Evolutionary conservation across 2,329 filamentous ascomycete species (phyloP).

Genomic region (Sclerotinia borealis): DNA sequence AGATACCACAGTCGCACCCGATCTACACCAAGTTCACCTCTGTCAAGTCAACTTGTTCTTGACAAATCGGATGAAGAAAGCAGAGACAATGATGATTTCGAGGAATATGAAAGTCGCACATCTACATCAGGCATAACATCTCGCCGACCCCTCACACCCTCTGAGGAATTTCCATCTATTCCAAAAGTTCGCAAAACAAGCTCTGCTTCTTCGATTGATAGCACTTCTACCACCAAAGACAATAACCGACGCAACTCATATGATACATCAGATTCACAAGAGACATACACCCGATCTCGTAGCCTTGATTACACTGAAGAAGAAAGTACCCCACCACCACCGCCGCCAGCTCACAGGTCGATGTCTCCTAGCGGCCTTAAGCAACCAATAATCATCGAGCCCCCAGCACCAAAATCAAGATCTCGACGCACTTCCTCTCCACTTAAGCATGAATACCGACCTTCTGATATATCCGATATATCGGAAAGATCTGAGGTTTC

Average conservation of each 20-base stretch:
- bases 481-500: slow-evolving; percentile 36
- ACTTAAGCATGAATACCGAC: slow-evolving; percentile 93
- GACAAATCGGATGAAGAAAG: slow-evolving; percentile 10
- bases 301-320: slow-evolving; percentile 8
- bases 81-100: neutral
- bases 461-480: slow-evolving; percentile 58
- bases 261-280: neutral
- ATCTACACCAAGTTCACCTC: slow-evolving; percentile 11
- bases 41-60: slow-evolving; percentile 9
- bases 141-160: slow-evolving; percentile 7
- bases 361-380: slow-evolving; percentile 41
- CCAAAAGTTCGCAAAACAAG: slow-evolving; percentile 12
- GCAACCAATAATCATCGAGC: slow-evolving; percentile 25
- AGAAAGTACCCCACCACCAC: slow-evolving; percentile 28
- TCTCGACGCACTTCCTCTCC: slow-evolving; percentile 82
- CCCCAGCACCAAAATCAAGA: slow-evolving; percentile 21
- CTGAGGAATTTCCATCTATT: slow-evolving; percentile 9
- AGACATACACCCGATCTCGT: neutral
- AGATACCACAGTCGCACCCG: slow-evolving; percentile 9
- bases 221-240: slow-evolving; percentile 5
- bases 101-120: slow-evolving; percentile 1
- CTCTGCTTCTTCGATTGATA: slow-evolving; percentile 1
- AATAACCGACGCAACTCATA: neutral
- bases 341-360: slow-evolving; percentile 29
- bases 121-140: slow-evolving; percentile 5